Evolutionary conservation across 164 flowering plant species (phyloP), one percentile per base, ranked within the genome.

Genomic region (Santalum album): DNA sequence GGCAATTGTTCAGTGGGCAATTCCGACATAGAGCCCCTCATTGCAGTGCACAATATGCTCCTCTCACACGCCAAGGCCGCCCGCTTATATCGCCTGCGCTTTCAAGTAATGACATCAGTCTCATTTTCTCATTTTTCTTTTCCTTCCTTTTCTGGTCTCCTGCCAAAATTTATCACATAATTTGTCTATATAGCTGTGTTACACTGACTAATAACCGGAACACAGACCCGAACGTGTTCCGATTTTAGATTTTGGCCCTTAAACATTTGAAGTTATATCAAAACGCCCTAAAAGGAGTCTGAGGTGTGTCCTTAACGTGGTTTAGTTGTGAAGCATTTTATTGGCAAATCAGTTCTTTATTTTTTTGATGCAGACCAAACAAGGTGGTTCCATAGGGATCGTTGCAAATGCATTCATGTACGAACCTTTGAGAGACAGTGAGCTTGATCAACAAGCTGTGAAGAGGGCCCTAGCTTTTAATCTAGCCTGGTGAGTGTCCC

Each of bases 321-420:
- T 32, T 32, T 0, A 32, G n/a, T n/a, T n/a, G n/a, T n/a, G n/a
- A n/a, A n/a, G 34, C 34, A 29, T 29, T 29, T 29, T 9, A 29
- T 4, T 9, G 34, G 34, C 34, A 38, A 3, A 14, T 38, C 42
- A 11, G 14, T 38, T 38, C 12, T 38, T 3, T 3, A 38, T 9
- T 14, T 38, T 38, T 38, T 3, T 56, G 21, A 2, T 63, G 58
- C 66, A 78, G 79, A n/a, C 25, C 6, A 59, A 69, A 71, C 73
- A 71, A 58, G 77, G 75, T 14, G 79, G 84, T 12, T 20, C 20
- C 4, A 62, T 79, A 17, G 77, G 84, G 34, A 60, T 77, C 15
- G 32, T 57, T 55, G 36, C 56, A 5, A 6, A 19, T 27, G 44
- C 61, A 6, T 23, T 27, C 22, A 70, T 70, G 79, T 79, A 50